phyloP scores from a whole-genome alignment of 805 yeast genomes.

The Aciculoconidium aculeatum region DNA sequence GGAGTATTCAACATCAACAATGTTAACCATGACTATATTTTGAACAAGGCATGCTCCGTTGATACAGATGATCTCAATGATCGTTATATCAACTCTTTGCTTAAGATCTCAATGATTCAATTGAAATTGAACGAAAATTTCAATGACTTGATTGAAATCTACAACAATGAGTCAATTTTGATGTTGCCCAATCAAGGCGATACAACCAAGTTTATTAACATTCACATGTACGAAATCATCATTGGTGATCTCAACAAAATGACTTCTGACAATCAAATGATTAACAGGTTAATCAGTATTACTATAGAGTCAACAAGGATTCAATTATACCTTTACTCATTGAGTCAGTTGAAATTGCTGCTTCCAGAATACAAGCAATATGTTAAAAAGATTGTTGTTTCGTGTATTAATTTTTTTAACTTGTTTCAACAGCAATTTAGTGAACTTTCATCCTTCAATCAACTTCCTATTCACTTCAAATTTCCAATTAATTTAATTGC shows the following conservation, averaged over 20 bases:
- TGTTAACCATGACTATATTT: conserved; percentile 29
- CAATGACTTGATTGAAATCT: conserved; percentile 22
- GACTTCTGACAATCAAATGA: conserved; percentile 12
- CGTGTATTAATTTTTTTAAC: conserved; percentile 20
- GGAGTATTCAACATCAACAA: conserved; percentile 29
- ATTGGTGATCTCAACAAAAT: conserved; percentile 21
- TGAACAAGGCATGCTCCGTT: conserved; percentile 26
- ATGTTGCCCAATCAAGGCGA: conserved; percentile 13
- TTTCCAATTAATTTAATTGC: conserved; percentile 31
- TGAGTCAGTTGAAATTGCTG: conserved; percentile 14
- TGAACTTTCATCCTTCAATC: conserved; percentile 16
- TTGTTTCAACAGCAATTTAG: conserved; percentile 19
- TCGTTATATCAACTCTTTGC: conserved; percentile 19
- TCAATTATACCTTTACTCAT: conserved; percentile 32
- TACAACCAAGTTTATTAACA: conserved; percentile 29
- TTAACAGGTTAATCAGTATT: conserved; percentile 21
- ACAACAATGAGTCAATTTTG: conserved; percentile 9
- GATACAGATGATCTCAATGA: conserved; percentile 19
- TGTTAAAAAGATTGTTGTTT: conserved; percentile 20
- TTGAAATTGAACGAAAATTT: conserved; percentile 35
- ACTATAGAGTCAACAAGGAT: conserved; percentile 33
- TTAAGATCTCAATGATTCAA: conserved; percentile 31
- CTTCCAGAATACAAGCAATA: conserved; percentile 23
- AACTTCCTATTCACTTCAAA: conserved; percentile 36
- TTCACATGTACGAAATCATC: conserved; percentile 39